phyloP scores from a whole-genome alignment of 1,284 basidiomycete genomes.

The Malassezia psittaci region DNA sequence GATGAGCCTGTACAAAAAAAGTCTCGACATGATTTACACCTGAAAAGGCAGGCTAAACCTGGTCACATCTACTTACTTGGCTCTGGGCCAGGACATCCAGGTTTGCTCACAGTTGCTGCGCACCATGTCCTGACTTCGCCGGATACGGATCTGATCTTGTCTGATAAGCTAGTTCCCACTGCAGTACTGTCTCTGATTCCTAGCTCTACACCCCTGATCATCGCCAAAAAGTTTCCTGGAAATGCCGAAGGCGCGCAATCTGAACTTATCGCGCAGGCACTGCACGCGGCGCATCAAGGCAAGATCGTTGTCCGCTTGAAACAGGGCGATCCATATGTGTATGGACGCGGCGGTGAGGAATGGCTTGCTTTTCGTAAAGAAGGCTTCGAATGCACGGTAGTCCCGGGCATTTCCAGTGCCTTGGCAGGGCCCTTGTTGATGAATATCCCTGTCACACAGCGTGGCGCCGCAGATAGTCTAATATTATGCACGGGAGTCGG shows the following conservation, averaged over 20 bases:
- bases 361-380: constrained; percentile 76
- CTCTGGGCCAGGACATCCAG: constrained; percentile 87
- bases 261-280: constrained; percentile 82
- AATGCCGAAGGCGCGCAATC: constrained; percentile 88
- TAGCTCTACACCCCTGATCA: constrained; percentile 54
- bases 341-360: constrained; percentile 88
- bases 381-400: constrained; percentile 69
- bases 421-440: constrained; percentile 80
- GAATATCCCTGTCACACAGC: constrained; percentile 85
- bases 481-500: constrained; percentile 89
- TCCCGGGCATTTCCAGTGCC: constrained; percentile 80
- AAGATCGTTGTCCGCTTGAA: constrained; percentile 83
- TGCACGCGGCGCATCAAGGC: constrained; percentile 68
- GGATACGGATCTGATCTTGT: constrained; percentile 72
- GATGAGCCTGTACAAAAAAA: constrained; percentile 4
- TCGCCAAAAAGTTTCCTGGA: constrained; percentile 92
- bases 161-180: constrained; percentile 92
- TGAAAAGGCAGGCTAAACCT: neutral
- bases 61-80: constrained; percentile 63
- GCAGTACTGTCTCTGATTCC: constrained; percentile 82
- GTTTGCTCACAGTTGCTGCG: constrained; percentile 76
- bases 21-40: constrained; percentile 8
- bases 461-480: constrained; percentile 80
- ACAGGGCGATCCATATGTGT: constrained; percentile 91
- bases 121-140: constrained; percentile 62